These are phyloP conservation scores for Tulasnella sp. DNA, from an alignment of 768 basidiomycete species.

Conservation along the genomic window DNA sequence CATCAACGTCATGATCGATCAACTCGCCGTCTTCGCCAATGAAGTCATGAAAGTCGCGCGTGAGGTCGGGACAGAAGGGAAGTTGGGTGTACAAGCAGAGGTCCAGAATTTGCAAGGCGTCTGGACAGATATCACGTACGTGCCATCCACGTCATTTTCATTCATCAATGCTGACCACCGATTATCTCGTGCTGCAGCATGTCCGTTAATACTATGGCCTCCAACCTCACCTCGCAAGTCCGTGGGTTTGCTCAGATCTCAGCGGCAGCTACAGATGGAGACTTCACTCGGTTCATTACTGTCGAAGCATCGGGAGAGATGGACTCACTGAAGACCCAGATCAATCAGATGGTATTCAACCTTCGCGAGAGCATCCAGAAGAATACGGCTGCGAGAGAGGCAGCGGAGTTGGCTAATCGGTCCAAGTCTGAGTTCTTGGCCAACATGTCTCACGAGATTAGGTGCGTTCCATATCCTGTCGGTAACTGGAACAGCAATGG, in stretches of 20 bases:
- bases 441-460: slow-evolving; percentile 95
- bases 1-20: slow-evolving; percentile 82
- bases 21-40: slow-evolving; percentile 55
- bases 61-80: slow-evolving; percentile 98
- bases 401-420: slow-evolving; percentile 94
- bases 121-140: slow-evolving; percentile 97
- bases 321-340: slow-evolving; percentile 98
- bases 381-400: slow-evolving; percentile 95
- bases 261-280: slow-evolving; percentile 96
- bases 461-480: slow-evolving; percentile 39
- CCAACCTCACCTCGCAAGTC: slow-evolving; percentile 94
- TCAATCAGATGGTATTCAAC: slow-evolving; percentile 98
- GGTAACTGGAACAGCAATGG: neutral
- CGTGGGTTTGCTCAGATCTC: slow-evolving; percentile 98
- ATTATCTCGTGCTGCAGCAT: slow-evolving; percentile 40
- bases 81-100: slow-evolving; percentile 93
- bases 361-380: slow-evolving; percentile 94
- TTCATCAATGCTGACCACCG: neutral
- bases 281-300: slow-evolving; percentile 97
- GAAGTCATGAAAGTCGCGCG: slow-evolving; percentile 92
- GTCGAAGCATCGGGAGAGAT: slow-evolving; percentile 98
- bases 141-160: slow-evolving; percentile 48
- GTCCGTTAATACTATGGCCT: slow-evolving; percentile 97
- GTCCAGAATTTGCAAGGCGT: slow-evolving; percentile 95
- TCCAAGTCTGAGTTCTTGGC: slow-evolving; percentile 97